Base-by-base conservation (phyloP, 2,329 filamentous ascomycete species). In the Paracorniculantispora psalliotae region DNA sequence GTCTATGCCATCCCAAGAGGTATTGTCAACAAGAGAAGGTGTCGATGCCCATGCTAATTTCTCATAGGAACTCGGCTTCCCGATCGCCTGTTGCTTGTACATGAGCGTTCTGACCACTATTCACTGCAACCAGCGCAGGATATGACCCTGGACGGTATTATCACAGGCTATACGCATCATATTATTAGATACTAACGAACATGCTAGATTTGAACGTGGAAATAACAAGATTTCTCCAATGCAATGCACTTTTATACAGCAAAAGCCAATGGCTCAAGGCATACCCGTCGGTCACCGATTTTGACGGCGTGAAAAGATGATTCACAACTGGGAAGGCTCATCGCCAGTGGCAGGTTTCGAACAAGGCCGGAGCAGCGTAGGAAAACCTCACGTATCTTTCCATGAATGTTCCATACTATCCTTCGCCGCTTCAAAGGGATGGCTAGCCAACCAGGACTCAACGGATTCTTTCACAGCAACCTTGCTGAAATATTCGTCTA, bases 81-180 rank as follows among this genome's bases (percentile, higher is more conserved):
- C 0, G 57, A 64, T 1, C 53, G 64, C 57, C 37, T 66, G 17
- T 21, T 66, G 12, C 60, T 65, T 1, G 65, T 67, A 1, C 65
- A 67, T 48, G 64, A 67, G 50, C 64, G 62, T 9, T 35, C 62
- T 15, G 65, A 67, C 43, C 63, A 65, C 49, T 66, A 62, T 43
- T 66, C 63, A 1, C 61, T 65, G 4, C 65, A 66, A 30, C 64
- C 64, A 21, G 64, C 59, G 7, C 52, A 33, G 25, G 25, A 21
- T 7, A 65, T 65, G 63, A 28, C 21, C 9, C 49, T 64, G 8
- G 50, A 62, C 12, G 56, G 58, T n/a, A n/a, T n/a, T n/a, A n/a
- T n/a, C n/a, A n/a, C n/a, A n/a, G n/a, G n/a, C n/a, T n/a, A n/a
- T n/a, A n/a, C n/a, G n/a, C n/a, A n/a, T n/a, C n/a, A n/a, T n/a